phyloP scores from a whole-genome alignment of 331 rosid genomes.

The Malus hybrid region DNA sequence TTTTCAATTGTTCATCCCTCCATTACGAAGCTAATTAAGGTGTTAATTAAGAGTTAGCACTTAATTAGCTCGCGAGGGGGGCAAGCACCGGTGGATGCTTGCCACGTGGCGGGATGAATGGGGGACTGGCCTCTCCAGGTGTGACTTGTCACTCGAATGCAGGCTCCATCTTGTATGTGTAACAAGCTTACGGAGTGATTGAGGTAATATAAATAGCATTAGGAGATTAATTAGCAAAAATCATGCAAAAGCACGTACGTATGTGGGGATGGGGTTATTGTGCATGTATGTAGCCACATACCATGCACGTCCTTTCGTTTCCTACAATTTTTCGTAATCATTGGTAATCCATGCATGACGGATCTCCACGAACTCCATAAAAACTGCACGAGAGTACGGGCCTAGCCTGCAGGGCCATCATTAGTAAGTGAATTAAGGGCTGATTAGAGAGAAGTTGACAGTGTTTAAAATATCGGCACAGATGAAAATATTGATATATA shows the following conservation, averaged over 20 bases:
- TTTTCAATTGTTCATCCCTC: not conserved
- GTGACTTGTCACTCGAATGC: not conserved
- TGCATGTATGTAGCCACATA: not conserved
- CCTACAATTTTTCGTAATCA: not conserved
- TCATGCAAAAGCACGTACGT: not conserved
- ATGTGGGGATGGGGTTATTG: not conserved
- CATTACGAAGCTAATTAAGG: not conserved
- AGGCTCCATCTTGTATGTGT: not conserved
- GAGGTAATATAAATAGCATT: not conserved
- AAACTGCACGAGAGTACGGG: too few relatives aligned
- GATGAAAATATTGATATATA: too few relatives aligned
- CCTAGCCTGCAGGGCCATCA: too few relatives aligned
- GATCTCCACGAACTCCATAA: not conserved
- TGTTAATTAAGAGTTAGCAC: not conserved
- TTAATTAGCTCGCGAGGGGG: not conserved
- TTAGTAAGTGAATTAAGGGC: too few relatives aligned
- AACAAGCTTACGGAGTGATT: not conserved
- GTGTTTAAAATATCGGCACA: too few relatives aligned
- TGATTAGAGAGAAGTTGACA: too few relatives aligned
- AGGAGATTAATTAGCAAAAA: not conserved
- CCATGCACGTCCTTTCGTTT: not conserved
- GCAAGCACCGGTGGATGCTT: not conserved
- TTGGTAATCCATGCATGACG: not conserved
- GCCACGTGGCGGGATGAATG: conserved; percentile 7
- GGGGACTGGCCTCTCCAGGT: not conserved